phyloP scores from a whole-genome alignment of 2,329 filamentous ascomycete species.

The Orbilia quercus region DNA sequence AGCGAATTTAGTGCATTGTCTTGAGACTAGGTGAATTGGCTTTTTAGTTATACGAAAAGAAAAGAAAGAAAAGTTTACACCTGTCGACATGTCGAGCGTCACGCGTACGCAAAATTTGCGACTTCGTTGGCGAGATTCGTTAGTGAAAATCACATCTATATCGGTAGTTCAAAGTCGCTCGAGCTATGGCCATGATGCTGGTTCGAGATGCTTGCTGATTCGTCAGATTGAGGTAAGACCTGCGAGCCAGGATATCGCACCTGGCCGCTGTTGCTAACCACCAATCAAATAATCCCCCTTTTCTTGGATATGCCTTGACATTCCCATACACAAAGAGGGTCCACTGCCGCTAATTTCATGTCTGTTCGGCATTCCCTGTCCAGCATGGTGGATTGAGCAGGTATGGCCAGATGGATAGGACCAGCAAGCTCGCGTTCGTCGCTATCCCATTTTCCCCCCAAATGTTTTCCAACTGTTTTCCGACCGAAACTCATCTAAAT shows the following conservation, averaged over 20 bases:
- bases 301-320: conserved; percentile 48
- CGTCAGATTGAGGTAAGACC: conserved; percentile 49
- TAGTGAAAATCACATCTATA: conserved; percentile 27
- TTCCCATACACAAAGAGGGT: conserved; percentile 49
- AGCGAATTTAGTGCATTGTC: too few relatives aligned
- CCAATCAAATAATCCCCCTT: conserved; percentile 56
- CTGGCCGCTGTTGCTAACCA: conserved; percentile 42
- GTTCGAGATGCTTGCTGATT: conserved; percentile 45
- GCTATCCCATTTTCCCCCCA: conserved; percentile 35
- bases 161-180: conserved; percentile 38
- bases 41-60: background rate
- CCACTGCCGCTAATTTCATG: conserved; percentile 47
- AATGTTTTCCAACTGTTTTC: conserved; percentile 20
- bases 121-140: conserved; percentile 2
- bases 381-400: conserved; percentile 12
- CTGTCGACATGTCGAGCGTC: background rate
- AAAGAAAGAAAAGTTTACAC: background rate
- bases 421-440: conserved; percentile 17
- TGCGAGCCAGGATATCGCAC: conserved; percentile 21
- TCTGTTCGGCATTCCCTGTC: conserved; percentile 51
- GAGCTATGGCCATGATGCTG: conserved; percentile 47
- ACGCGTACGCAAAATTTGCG: background rate
- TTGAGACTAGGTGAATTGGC: conserved; percentile 29
- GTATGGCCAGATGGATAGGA: conserved; percentile 18
- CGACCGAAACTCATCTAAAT: conserved; percentile 32